phyloP scores from a whole-genome alignment of 352 stramenopile genomes.

The Pythium sukuiense region DNA sequence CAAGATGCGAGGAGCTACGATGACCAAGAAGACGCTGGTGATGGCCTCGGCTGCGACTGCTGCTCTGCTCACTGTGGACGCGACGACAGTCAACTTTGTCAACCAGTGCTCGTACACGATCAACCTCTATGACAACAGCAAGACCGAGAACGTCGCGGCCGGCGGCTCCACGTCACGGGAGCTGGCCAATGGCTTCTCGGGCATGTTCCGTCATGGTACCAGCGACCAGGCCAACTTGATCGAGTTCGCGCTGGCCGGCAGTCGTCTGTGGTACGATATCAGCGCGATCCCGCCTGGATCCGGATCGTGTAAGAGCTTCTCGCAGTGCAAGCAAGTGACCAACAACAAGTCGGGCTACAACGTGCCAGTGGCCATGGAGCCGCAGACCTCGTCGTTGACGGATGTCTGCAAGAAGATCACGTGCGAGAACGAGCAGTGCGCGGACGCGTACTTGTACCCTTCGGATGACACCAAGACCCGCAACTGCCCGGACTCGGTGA shows the following conservation, averaged over 20 bases:
- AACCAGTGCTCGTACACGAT: conserved; percentile 54
- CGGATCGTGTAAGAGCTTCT: conserved; percentile 37
- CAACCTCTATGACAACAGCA: conserved; percentile 58
- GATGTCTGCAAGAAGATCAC: conserved; percentile 33
- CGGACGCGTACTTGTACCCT: conserved; percentile 64
- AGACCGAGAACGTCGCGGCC: conserved; percentile 36
- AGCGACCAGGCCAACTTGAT: conserved; percentile 18
- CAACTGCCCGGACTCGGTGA: conserved; percentile 38
- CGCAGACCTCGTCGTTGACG: conserved; percentile 29
- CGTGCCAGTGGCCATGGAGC: conserved; percentile 45
- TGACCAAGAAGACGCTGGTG: conserved; percentile 33
- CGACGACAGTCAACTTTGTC: conserved; percentile 43
- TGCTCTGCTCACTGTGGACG: conserved; percentile 31
- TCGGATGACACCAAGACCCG: conserved; percentile 68
- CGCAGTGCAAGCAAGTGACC: conserved; percentile 43
- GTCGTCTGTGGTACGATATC: conserved; percentile 53
- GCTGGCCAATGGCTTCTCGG: conserved; percentile 27
- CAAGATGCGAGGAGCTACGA: conserved; percentile 10
- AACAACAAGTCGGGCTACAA: conserved; percentile 52
- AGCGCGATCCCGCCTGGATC: conserved; percentile 61
- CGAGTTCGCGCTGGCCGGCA: not conserved
- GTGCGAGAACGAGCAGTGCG: conserved; percentile 38
- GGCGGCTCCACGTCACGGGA: conserved; percentile 38
- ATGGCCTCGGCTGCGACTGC: conserved; percentile 37
- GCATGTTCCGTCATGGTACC: conserved; percentile 46